phyloP scores from a whole-genome alignment of 2,329 filamentous ascomycete species.

The Anthostomella pinea region DNA sequence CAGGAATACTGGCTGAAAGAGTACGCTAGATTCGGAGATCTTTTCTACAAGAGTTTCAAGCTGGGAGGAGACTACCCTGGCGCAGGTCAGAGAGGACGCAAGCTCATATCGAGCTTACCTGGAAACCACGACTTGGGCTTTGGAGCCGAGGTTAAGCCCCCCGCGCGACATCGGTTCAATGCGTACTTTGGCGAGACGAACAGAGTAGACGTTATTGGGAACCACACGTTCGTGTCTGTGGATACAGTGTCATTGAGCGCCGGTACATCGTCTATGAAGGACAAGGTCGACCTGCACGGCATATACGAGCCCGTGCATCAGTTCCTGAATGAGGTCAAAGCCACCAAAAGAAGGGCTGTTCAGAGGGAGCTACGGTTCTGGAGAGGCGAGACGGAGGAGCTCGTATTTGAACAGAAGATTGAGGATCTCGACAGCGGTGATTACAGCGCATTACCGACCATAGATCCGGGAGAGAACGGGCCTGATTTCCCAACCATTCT shows the following conservation, averaged over 20 bases:
- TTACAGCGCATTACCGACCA: constrained; percentile 36
- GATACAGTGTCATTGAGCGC: constrained; percentile 88
- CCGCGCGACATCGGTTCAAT: constrained; percentile 79
- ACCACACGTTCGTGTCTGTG: constrained; percentile 91
- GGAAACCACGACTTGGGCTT: constrained; percentile 97
- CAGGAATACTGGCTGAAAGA: constrained; percentile 83
- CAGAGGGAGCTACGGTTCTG: constrained; percentile 65
- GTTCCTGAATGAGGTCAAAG: constrained; percentile 68
- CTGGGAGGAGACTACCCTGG: constrained; percentile 52
- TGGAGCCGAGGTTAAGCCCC: constrained; percentile 75
- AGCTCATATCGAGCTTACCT: constrained; percentile 79
- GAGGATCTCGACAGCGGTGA: constrained; percentile 54
- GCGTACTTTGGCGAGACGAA: constrained; percentile 91
- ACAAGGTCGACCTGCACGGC: constrained; percentile 49
- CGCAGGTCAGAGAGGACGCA: constrained; percentile 64
- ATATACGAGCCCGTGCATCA: constrained; percentile 76
- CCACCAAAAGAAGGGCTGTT: constrained; percentile 64
- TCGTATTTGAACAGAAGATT: constrained; percentile 56
- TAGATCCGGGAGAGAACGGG: constrained; percentile 42
- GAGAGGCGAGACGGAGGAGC: constrained; percentile 56
- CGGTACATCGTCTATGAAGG: constrained; percentile 49
- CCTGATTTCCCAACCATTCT: constrained; percentile 81
- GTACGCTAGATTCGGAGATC: constrained; percentile 78
- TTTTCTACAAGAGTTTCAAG: constrained; percentile 75
- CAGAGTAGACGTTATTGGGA: constrained; percentile 84